These are phyloP conservation scores for Talaromyces pinophilus DNA, from an alignment of 2,329 filamentous ascomycete species.

Conservation along the genomic window DNA sequence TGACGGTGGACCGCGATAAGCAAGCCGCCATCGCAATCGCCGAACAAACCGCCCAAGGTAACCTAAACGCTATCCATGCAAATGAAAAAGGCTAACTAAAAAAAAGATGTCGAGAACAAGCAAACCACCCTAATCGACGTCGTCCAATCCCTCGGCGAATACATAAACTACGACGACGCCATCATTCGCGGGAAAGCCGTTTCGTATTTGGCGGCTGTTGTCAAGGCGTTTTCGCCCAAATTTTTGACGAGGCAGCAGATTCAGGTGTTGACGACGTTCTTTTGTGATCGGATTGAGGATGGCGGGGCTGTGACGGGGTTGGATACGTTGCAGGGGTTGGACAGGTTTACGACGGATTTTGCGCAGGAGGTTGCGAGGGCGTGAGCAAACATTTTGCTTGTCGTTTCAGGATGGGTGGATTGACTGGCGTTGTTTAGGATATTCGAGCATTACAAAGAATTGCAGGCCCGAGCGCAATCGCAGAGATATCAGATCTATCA, in stretches of 20 bases:
- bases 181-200: slow-evolving; percentile 61
- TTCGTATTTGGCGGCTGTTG: slow-evolving; percentile 47
- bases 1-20: slow-evolving; percentile 50
- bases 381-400: slow-evolving; percentile 30
- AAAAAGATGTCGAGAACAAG: slow-evolving; percentile 58
- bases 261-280: slow-evolving; percentile 64
- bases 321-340: slow-evolving; percentile 59
- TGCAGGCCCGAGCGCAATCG: slow-evolving; percentile 63
- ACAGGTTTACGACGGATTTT: slow-evolving; percentile 61
- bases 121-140: slow-evolving; percentile 63
- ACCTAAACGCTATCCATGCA: background rate
- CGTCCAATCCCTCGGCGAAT: slow-evolving; percentile 65
- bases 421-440: slow-evolving; percentile 37
- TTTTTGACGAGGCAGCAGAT: slow-evolving; percentile 63
- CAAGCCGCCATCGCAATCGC: slow-evolving; percentile 50
- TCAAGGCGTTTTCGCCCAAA: slow-evolving; percentile 53
- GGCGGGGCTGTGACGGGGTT: slow-evolving; percentile 62
- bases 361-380: slow-evolving; percentile 56
- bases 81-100: background rate
- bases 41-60: slow-evolving; percentile 48
- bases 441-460: slow-evolving; percentile 56
- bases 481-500: slow-evolving; percentile 65
- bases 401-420: too few relatives aligned
- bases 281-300: slow-evolving; percentile 65
- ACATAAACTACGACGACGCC: slow-evolving; percentile 66